Evolutionary conservation across 176 grass and related monocot genomes (phyloP).

Genomic region (Pharus latifolius): DNA sequence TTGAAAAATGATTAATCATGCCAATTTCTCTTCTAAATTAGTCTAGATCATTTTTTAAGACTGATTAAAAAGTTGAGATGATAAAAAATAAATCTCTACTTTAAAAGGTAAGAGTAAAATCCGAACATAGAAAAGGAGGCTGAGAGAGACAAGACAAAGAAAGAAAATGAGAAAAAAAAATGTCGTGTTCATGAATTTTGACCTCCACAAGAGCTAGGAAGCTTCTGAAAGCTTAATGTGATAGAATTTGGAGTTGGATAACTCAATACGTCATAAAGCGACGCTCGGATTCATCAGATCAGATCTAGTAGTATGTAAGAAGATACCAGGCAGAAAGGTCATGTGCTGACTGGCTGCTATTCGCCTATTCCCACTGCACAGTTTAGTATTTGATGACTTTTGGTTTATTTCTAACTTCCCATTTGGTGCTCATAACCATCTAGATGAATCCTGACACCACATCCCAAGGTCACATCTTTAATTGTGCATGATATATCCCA

Average conservation of each 20-base stretch:
- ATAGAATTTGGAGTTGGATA: not conserved
- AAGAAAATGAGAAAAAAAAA: not conserved
- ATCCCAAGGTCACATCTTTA: not conserved
- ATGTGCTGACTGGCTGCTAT: not conserved
- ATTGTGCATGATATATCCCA: not conserved
- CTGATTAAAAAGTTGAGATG: no score
- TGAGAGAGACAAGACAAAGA: not conserved
- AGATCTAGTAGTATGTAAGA: not conserved
- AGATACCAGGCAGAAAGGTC: not conserved
- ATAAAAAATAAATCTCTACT: no score
- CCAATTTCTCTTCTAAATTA: no score
- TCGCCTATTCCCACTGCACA: not conserved
- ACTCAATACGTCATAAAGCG: no score
- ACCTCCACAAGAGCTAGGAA: not conserved
- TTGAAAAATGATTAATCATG: no score
- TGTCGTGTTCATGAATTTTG: not conserved
- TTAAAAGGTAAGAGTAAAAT: no score
- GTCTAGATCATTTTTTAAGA: no score
- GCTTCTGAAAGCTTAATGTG: not conserved
- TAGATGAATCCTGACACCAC: not conserved
- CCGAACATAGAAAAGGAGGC: no score
- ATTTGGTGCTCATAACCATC: not conserved
- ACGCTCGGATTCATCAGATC: not conserved
- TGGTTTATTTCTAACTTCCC: not conserved
- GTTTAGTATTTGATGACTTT: not conserved